Base-by-base conservation (phyloP, 2,329 filamentous ascomycete genomes). In the Pyrenophora teres region DNA sequence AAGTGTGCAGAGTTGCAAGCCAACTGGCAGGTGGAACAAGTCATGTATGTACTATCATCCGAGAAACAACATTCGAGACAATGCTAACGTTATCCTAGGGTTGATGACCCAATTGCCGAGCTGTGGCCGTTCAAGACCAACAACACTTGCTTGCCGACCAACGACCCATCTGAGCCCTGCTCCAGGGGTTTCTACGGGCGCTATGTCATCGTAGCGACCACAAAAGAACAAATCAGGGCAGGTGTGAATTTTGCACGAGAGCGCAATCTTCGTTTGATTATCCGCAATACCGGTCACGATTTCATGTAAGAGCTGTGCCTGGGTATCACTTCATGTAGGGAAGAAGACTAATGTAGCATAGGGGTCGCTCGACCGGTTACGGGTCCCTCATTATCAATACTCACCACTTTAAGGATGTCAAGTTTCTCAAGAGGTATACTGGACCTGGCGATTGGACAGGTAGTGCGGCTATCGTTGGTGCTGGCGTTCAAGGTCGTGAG, bases 211-310 rank as follows among this genome's bases (percentile, higher is more conserved):
- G 18, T 71, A 39, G 70, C 69, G 12, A 73, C 63, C 13, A 68
- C 46, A 12, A 70, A 66, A 43, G 56, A 59, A 2, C 69, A 72
- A 2, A 67, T 73, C 44, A 68, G 70, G 27, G 64, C 63, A 5
- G 70, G 69, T 31, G 60, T 73, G n/a, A 60, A 69, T 15, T 73
- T 73, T 44, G 69, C 70, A 13, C 60, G 65, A 16, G 51, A 65
- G 38, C 56, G 63, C 9, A 71, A 72, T 36, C 36, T 73, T 33
- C 62, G 70, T 7, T 38, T 73, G 6, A 64, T 72, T 30, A 66
- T 73, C 13, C 59, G 69, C 0, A 73, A 73, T 38, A 73, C 70
- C 13, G 70, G 70, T 1, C 70, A 73, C 52, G 69, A 72, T 37
- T 73, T 72, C 54, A 62, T 71, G 62, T 64, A 27, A 53, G 57